A percentile compares a stretch with the other conserved stretches of the same genome.
Evolutionary conservation across 495 filamentous ascomycete species (phyloP).

Genomic region (Tuber melanosporum): DNA sequence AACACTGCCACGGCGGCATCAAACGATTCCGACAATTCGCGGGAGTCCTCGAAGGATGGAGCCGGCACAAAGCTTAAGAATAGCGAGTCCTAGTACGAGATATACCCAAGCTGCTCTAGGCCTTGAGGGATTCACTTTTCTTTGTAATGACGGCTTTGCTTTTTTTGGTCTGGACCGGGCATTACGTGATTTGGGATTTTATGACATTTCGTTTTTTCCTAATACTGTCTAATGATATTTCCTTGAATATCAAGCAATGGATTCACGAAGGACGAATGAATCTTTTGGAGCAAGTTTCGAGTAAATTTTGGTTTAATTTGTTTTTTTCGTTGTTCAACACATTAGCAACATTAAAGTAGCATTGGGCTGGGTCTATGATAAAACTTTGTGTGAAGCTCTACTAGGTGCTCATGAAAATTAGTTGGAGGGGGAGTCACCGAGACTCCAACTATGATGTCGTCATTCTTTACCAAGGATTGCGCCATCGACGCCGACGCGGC

Average conservation of each 20-base stretch:
- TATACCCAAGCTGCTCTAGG: background rate
- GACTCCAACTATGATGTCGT: background rate
- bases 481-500: background rate
- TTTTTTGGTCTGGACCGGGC: background rate
- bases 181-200: background rate
- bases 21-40: constrained; percentile 9
- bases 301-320: background rate
- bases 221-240: background rate
- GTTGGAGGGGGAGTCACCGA: background rate
- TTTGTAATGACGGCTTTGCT: constrained; percentile 2
- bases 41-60: constrained; percentile 12
- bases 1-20: constrained; percentile 52
- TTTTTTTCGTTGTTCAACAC: background rate
- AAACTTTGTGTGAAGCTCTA: background rate
- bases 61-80: constrained; percentile 13
- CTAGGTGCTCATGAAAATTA: background rate
- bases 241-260: background rate
- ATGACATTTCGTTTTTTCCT: background rate
- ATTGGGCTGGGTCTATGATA: background rate
- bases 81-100: background rate
- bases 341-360: background rate
- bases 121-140: background rate
- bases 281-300: background rate
- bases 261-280: background rate
- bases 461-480: background rate